These are phyloP conservation scores for Apiotrichum sp. DNA, from an alignment of 1,284 basidiomycete genomes.

Conservation along the genomic window DNA sequence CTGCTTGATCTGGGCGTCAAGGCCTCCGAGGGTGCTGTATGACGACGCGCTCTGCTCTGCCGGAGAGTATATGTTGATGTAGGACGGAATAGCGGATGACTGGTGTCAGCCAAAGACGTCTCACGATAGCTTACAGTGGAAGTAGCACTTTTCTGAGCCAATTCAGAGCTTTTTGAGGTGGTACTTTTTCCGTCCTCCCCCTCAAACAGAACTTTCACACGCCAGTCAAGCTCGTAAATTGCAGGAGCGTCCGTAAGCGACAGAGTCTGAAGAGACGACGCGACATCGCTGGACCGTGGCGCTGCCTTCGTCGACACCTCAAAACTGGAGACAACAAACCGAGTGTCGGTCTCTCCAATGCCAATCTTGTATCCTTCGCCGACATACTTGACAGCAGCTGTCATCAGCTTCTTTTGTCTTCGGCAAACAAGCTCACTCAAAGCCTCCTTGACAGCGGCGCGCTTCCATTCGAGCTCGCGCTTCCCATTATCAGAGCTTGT, in stretches of 20 bases:
- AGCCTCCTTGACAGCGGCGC: constrained; percentile 47
- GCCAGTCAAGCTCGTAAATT: constrained; percentile 44
- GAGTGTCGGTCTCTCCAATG: constrained; percentile 58
- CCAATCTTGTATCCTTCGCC: constrained; percentile 58
- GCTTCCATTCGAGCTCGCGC: constrained; percentile 44
- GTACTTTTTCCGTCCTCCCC: not conserved
- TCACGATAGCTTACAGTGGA: constrained; percentile 1
- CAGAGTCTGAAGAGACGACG: constrained; percentile 27
- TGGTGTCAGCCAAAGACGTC: not conserved
- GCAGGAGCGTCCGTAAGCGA: constrained; percentile 51
- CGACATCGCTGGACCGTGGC: not conserved
- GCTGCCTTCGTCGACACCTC: constrained; percentile 50
- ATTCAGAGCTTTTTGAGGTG: too few relatives aligned
- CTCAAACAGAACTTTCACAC: constrained; percentile 26
- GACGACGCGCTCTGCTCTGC: constrained; percentile 29
- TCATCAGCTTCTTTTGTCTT: not conserved
- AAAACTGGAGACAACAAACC: constrained; percentile 54
- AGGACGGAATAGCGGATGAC: constrained; percentile 27
- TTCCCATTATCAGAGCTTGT: constrained; percentile 10
- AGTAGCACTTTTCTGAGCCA: not conserved
- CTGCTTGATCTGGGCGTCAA: constrained; percentile 78
- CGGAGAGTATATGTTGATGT: constrained; percentile 44
- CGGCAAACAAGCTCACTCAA: constrained; percentile 26
- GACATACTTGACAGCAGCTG: constrained; percentile 70
- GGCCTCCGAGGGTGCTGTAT: constrained; percentile 73